phyloP scores from a whole-genome alignment of 2,329 filamentous ascomycete genomes.

The Colletotrichum gigasporum region DNA sequence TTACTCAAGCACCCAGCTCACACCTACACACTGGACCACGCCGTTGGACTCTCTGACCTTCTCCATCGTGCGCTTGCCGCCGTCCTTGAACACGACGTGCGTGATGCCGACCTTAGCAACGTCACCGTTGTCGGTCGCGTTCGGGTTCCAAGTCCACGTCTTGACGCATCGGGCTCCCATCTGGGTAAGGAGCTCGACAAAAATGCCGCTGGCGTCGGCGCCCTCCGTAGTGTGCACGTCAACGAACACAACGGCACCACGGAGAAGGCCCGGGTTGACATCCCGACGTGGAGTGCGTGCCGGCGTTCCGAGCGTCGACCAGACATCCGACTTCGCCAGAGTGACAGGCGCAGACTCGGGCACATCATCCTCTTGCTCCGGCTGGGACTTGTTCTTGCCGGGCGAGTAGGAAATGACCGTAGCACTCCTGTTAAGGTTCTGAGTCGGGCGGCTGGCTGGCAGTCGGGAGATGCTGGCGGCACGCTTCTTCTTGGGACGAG shows the following conservation, averaged over 20 bases:
- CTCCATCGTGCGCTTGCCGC: constrained; percentile 80
- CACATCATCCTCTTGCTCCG: constrained; percentile 37
- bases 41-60: constrained; percentile 79
- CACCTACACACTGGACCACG: constrained; percentile 85
- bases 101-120: constrained; percentile 76
- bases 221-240: constrained; percentile 87
- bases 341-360: constrained; percentile 49
- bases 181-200: constrained; percentile 79
- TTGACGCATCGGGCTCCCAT: constrained; percentile 86
- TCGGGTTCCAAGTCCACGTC: constrained; percentile 78
- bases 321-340: constrained; percentile 59
- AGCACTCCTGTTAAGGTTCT: constrained; percentile 55
- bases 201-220: constrained; percentile 82
- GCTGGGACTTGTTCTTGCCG: constrained; percentile 49
- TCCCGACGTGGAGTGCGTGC: constrained; percentile 65
- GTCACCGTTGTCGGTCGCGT: constrained; percentile 42
- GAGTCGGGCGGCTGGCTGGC: constrained; percentile 51
- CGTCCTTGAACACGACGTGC: constrained; percentile 91
- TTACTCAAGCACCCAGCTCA: constrained; percentile 90
- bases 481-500: constrained; percentile 57
- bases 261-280: constrained; percentile 63
- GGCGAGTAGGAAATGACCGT: constrained; percentile 66
- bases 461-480: constrained; percentile 61
- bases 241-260: constrained; percentile 81
- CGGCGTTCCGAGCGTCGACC: constrained; percentile 65